A percentile compares a stretch with the other conserved stretches of the same genome.
Conservation (phyloP, 192 early-diverging fungal genomes). For the Blastocladiella britannica region DNA sequence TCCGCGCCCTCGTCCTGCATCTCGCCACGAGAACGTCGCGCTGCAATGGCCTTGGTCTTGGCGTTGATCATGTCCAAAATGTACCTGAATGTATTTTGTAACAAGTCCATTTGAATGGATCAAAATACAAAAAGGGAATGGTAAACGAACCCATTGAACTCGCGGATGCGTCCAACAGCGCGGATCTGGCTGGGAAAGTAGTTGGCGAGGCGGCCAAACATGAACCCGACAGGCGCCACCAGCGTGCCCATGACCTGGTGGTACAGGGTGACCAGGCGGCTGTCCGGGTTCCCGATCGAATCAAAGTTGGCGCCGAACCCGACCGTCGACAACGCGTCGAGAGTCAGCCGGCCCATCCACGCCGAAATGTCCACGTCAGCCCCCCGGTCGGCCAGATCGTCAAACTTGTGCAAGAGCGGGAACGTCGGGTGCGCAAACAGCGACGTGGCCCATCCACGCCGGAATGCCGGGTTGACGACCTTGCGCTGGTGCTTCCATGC, state of each 20-base stretch:
- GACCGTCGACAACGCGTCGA: neutral
- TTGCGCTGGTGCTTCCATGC: neutral
- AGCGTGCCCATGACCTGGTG: neutral
- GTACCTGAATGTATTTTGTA: neutral
- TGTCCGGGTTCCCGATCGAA: neutral
- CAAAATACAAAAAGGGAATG: neutral
- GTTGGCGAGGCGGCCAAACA: too few species aligned
- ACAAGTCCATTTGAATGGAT: neutral
- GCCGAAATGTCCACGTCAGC: neutral
- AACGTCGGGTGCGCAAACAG: neutral
- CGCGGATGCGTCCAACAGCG: too few species aligned
- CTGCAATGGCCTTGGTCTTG: neutral
- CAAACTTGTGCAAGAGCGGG: neutral
- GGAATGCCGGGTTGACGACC: conserved; percentile 1
- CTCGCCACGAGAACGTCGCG: neutral
- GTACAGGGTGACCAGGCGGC: neutral
- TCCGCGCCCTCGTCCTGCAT: neutral
- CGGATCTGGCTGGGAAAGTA: too few species aligned
- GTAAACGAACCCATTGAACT: too few species aligned
- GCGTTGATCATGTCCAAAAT: neutral
- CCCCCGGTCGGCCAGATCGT: neutral
- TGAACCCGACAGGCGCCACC: neutral
- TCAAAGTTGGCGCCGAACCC: neutral
- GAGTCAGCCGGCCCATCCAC: neutral
- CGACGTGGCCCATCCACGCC: conserved; percentile 1